Evolutionary conservation across 148 eudicot species (phyloP), one percentile per base, ranked within the genome.

Genomic region (Suaeda aralocaspica): DNA sequence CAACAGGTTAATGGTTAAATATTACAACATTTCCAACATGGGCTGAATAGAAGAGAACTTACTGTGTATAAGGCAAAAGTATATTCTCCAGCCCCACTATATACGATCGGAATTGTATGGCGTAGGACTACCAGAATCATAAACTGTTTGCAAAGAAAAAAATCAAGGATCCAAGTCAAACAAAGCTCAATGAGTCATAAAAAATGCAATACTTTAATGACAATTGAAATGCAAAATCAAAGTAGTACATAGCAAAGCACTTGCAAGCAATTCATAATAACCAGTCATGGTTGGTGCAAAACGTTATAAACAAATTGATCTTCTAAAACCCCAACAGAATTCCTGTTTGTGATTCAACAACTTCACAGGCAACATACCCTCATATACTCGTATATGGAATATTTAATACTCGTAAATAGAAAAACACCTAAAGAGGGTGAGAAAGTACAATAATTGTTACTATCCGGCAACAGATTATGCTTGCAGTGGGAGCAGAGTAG

Each of bases 381-480:
- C 41, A 36, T 36, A 36, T 36, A 36, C n/a, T n/a, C n/a, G n/a
- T n/a, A n/a, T n/a, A n/a, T n/a, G n/a, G n/a, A n/a, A n/a, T n/a
- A n/a, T n/a, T n/a, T n/a, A n/a, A n/a, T n/a, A n/a, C n/a, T n/a
- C n/a, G n/a, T n/a, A n/a, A n/a, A 68, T 24, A 76, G 55, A 21
- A 29, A 30, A 16, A 26, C 50, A 51, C 68, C 55, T 36, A 68
- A 69, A 51, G 69, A 51, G 77, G 51, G 36, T 16, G 76, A 76
- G 81, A 69, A 42, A 72, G 26, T 88, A 88, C 97, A 39, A 84
- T 84, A 59, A 80, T 83, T 44, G 88, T 82, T 34, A 88, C 78
- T 48, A 86, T 61, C 44, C 93, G 93, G 70, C 88, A 86, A 53
- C 89, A 88, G 14, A 82, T 72, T 34, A 88, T 64, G 82, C 88